Evolutionary conservation across 2,329 filamentous ascomycete species (phyloP), one percentile per base, ranked within the genome.

Genomic region (Biscogniauxia sp.): DNA sequence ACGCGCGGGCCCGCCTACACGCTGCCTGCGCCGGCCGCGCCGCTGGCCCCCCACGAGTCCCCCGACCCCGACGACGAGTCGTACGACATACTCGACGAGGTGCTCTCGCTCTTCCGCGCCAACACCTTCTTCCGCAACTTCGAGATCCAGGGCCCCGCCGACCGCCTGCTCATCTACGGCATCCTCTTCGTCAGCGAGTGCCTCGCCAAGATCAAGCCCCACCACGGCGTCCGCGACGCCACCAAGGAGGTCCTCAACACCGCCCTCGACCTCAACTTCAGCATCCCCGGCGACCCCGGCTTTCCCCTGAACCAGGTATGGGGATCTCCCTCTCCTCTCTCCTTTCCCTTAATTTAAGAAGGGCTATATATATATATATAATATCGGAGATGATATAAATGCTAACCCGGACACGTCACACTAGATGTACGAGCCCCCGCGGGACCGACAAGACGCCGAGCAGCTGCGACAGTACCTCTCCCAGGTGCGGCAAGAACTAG

Each of bases 61-160:
- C 89, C 82, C 70, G 92, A 97, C 76, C 89, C 93, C 55, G 92
- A 95, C 76, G 89, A 87, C 77, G 92, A 97, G 77, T 93, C 90
- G 72, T 98, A 98, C 83, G 95, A 99, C 80, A 91, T 95, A 64
- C 85, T 98, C 58, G 95, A 99, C 79, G 95, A 99, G 82, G 88
- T 96, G 56, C 85, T 99, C 58, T 85, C 89, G 13, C 86, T 98
- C 55, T 99, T 98, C 84, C 92, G 95, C 66, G 94, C 95, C 71
- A 98, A 99, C 82, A 97, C 94, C 62, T 94, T 99, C 79, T 99
- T 98, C 84, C 91, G 95, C 72, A 99, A 98, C 84, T 99, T 99
- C 72, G 95, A 98, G 83, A 96, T 98, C 81, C 94, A 97, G 79
- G 95, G 95, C 15, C 91, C 92, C 25, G 94, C 95, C 61, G 95